Percentiles rank a stretch among this genome's conserved stretches.
phyloP scores from a whole-genome alignment of 139 green algal species.

The Limnomonas spitsbergensis region DNA sequence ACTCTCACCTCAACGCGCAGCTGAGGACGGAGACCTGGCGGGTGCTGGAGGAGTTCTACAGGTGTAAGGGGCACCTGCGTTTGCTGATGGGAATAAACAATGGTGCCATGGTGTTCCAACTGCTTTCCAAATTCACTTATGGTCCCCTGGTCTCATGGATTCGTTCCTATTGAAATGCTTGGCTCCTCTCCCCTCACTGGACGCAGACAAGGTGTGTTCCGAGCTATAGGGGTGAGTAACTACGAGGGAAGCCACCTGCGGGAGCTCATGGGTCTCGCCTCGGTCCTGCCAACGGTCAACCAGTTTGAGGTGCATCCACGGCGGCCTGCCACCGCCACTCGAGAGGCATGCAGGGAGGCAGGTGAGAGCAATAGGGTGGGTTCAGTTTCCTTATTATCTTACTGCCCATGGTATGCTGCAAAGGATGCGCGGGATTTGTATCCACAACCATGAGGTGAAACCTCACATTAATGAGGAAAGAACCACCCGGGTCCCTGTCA shows the following conservation, averaged over 20 bases:
- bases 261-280: slow-evolving; percentile 1
- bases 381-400: too few species aligned
- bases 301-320: slow-evolving; percentile 16
- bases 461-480: too few species aligned
- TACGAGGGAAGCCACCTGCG: slow-evolving; percentile 30
- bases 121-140: too few species aligned
- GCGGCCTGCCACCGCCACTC: not conserved
- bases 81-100: too few species aligned
- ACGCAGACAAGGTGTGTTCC: slow-evolving; percentile 31
- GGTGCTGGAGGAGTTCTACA: slow-evolving; percentile 35
- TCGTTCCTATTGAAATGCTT: too few species aligned
- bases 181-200: too few species aligned
- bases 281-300: slow-evolving; percentile 4
- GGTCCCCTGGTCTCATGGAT: too few species aligned
- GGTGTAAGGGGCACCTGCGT: not conserved
- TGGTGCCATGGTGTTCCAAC: too few species aligned
- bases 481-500: not conserved
- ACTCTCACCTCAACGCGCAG: slow-evolving; percentile 40
- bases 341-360: not conserved
- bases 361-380: too few species aligned
- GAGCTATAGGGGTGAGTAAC: slow-evolving; percentile 72
- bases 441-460: too few species aligned
- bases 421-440: too few species aligned
- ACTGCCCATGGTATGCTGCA: too few species aligned
- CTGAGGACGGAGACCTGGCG: slow-evolving; percentile 64